Evolutionary conservation across 2,329 filamentous ascomycete genomes (phyloP), one percentile per base, ranked within the genome.

Genomic region (Exophiala sp.): DNA sequence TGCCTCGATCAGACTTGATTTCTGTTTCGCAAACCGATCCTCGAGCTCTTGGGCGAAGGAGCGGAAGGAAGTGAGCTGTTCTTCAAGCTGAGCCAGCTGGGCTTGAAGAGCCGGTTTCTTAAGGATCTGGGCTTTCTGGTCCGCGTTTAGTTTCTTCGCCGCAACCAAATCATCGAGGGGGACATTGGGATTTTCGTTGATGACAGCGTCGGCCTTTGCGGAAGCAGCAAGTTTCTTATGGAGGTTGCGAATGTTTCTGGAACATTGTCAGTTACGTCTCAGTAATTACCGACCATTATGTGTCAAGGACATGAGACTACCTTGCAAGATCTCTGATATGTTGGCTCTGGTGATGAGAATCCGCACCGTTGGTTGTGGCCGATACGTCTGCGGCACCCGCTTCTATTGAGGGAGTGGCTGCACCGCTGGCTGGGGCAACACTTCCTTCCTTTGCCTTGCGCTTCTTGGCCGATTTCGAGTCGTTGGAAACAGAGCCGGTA

Each of bases 261-360:
- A 19, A 53, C 21, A 53, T 48, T 14, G 37, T 52, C 52, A 45
- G 46, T 23, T 22, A 14, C 7, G 30, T 10, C 19, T 41, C 9
- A 35, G 18, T 38, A 34, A 39, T 46, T n/a, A n/a, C n/a, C n/a
- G 58, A 48, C 43, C 29, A 46, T 11, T 23, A n/a, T 63, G 41
- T 29, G 34, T 11, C 34, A 19, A 16, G 6, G 11, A 21, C 18
- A n/a, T n/a, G 24, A 27, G 66, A 82, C 66, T 73, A 95, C 90
- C 95, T 96, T 65, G 91, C 82, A 43, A 97, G 77, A 67, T 97
- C 91, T 66, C 83, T 88, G 65, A 96, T 78, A 71, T 91, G 89
- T 32, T 82, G 75, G 63, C 80, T 89, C 66, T 96, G 90, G 55
- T 73, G 74, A 56, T 68, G 64, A 53, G 80, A 80, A 50, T 87